Evolutionary conservation across 225 moss, liverwort and hornwort species (phyloP).

Genomic region (Ulota crispa): DNA sequence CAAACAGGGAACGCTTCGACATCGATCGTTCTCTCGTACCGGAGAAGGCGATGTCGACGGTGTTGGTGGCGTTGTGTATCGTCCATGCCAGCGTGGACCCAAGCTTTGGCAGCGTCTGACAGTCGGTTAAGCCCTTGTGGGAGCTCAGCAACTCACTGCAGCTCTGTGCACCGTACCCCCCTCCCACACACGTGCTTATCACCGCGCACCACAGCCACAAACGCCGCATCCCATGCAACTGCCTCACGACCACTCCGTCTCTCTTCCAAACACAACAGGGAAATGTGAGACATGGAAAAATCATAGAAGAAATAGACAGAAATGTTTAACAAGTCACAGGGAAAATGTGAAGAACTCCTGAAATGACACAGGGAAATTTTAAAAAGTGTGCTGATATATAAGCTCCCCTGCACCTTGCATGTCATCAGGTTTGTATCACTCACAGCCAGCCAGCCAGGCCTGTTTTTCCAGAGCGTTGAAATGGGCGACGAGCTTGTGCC

Average conservation of each 20-base stretch:
- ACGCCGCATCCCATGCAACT: background rate
- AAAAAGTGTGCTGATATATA: too few relatives aligned
- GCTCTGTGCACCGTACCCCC: slow-evolving; percentile 14
- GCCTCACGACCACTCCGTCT: background rate
- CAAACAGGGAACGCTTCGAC: background rate
- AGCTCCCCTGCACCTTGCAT: too few relatives aligned
- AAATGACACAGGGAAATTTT: too few relatives aligned
- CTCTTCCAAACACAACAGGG: too few relatives aligned
- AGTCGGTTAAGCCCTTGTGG: slow-evolving; percentile 36
- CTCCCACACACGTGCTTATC: slow-evolving; percentile 6
- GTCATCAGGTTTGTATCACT: too few relatives aligned
- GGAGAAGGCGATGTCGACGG: slow-evolving; percentile 69
- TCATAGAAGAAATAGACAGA: too few relatives aligned
- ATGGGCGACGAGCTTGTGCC: too few relatives aligned
- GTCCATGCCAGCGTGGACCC: slow-evolving; percentile 64
- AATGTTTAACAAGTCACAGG: too few relatives aligned
- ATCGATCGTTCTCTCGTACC: slow-evolving; percentile 8
- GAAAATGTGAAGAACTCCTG: too few relatives aligned
- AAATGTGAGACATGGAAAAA: too few relatives aligned
- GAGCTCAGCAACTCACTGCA: slow-evolving; percentile 29
- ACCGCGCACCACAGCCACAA: slow-evolving; percentile 9
- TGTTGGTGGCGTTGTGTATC: slow-evolving; percentile 31
- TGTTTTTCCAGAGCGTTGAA: too few relatives aligned
- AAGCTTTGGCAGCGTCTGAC: slow-evolving; percentile 42
- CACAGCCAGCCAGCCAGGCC: too few relatives aligned